Base-by-base conservation (phyloP, 2,329 filamentous ascomycete species). In the Pleomassaria siparia region DNA sequence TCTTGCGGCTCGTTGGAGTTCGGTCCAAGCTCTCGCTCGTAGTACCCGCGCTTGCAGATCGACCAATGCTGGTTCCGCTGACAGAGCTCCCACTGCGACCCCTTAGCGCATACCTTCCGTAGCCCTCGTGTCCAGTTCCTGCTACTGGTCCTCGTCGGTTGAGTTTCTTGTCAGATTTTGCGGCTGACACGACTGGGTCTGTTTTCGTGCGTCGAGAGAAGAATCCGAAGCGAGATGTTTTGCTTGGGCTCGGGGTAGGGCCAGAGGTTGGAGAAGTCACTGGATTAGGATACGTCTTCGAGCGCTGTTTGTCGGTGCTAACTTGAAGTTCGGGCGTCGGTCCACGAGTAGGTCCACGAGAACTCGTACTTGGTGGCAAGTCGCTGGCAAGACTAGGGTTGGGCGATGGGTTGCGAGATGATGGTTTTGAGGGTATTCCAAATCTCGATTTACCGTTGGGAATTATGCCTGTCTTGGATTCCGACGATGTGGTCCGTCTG, bases 51-150 rank as follows among this genome's bases (percentile, higher is more conserved):
- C 76, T 78, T 7, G 72, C 67, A 20, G 76, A 77, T 26, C 75
- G 71, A 37, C 71, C 68, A 36, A 75, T 74, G 21, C 73, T 77
- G n/a, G 74, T 75, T 20, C 74, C 57, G 50, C 76, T 80, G 7
- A 77, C 72, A 16, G 76, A 73, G 59, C 82, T 85, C 49, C 80
- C 82, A 60, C 84, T 89, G 44, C 86, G 81, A 24, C 86, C 80
- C 48, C 84, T 81, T 4, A 78, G 74, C 2, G 84, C 83, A 46
- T 89, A 76, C 46, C 80, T 81, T 0, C 87, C 87, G 60, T 92
- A 91, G 1, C 87, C 87, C 73, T 97, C 92, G 62, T 97, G 91
- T 0, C 92, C 92, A 29, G 92, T 97, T n/a, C 92, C 92, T 32
- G 92, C 92, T 13, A 81, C 83, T 18, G 92, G 92, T 0, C 92